phyloP scores from a whole-genome alignment of 1,139 yeast genomes.

The Candida albicans region DNA sequence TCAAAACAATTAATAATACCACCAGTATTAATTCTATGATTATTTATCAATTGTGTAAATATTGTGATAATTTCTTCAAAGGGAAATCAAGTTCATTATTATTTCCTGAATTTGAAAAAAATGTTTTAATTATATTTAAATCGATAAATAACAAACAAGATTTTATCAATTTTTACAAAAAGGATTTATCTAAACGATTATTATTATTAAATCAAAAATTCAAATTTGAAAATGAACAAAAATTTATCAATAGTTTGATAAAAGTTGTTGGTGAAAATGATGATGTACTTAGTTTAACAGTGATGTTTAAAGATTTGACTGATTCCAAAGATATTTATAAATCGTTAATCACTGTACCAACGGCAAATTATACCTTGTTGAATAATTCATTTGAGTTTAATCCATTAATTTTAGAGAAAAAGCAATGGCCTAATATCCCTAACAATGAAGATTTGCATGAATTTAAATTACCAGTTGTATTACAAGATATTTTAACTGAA shows the following conservation, averaged over 20 bases:
- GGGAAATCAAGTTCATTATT: conserved; percentile 14
- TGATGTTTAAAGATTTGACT: conserved; percentile 37
- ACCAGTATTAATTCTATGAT: conserved; percentile 19
- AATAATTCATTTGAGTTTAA: conserved; percentile 24
- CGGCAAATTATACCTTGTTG: conserved; percentile 1
- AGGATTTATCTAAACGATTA: conserved; percentile 39
- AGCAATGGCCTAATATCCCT: conserved; percentile 47
- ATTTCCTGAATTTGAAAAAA: conserved; percentile 21
- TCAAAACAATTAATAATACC: conserved; percentile 23
- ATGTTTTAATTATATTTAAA: conserved; percentile 31
- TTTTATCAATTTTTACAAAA: conserved; percentile 33
- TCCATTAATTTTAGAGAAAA: conserved; percentile 36
- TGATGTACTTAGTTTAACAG: conserved; percentile 26
- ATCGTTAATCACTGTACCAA: conserved; percentile 2
- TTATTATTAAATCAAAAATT: conserved; percentile 25
- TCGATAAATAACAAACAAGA: conserved; percentile 36
- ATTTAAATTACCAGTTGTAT: conserved; percentile 18
- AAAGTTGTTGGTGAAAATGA: conserved; percentile 36
- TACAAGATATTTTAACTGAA: conserved; percentile 16
- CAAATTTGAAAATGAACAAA: conserved; percentile 24
- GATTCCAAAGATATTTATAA: conserved; percentile 21
- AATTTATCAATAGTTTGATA: conserved; percentile 26
- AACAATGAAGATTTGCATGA: conserved; percentile 18
- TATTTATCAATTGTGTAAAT: conserved; percentile 31
- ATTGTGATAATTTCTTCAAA: conserved; percentile 35